Evolutionary conservation across 352 stramenopile species (phyloP).

Genomic region (Aphanomyces astaci): DNA sequence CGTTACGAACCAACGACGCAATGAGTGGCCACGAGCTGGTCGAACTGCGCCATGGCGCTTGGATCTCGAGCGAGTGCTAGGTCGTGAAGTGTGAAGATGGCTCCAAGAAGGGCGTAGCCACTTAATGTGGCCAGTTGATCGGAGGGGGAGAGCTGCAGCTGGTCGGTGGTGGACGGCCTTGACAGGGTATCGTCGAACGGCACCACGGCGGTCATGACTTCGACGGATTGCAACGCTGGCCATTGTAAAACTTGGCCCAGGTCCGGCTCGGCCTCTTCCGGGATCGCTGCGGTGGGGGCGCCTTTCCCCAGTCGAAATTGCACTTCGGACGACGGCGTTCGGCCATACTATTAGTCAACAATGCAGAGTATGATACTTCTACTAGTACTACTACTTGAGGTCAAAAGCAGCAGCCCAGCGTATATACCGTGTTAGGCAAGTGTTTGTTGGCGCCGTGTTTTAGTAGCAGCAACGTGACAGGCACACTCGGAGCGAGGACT

Average conservation of each 20-base stretch:
- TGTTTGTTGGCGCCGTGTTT: constrained; percentile 49
- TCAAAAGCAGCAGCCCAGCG: neutral
- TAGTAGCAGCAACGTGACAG: constrained; percentile 32
- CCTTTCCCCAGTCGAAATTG: neutral
- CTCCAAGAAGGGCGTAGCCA: neutral
- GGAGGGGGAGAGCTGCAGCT: no score
- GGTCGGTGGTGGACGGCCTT: neutral
- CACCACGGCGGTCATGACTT: neutral
- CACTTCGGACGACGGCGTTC: neutral
- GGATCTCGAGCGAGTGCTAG: neutral
- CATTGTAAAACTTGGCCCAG: neutral
- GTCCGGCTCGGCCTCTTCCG: neutral
- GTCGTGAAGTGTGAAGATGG: neutral
- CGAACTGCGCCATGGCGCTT: neutral
- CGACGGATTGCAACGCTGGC: neutral
- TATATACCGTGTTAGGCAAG: constrained; percentile 38
- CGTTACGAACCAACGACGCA: neutral
- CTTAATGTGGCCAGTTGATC: neutral
- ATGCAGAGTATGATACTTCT: no score
- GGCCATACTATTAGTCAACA: neutral
- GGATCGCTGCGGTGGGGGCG: neutral
- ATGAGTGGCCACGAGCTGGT: neutral
- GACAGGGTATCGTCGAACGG: neutral
- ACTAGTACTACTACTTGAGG: no score
- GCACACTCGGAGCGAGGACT: neutral